Base-by-base conservation (phyloP, 768 basidiomycete genomes). In the Paxillus rubicundulus region DNA sequence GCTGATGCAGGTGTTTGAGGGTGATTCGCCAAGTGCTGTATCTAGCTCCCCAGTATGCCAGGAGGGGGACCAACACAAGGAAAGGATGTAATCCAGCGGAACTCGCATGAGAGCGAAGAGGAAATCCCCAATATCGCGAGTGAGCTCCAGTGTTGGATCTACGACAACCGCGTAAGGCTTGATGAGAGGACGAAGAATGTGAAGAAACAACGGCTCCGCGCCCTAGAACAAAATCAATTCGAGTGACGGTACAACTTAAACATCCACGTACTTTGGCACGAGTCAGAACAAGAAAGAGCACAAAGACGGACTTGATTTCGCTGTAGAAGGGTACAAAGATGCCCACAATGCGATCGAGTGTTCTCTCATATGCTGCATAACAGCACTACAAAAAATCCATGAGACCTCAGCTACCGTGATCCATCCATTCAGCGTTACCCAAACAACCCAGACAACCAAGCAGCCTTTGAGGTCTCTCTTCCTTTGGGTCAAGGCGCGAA, bases 401-500 rank as follows among this genome's bases (percentile, higher is more conserved):
- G 51, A 58, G 59, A 50, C 36, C 34, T 49, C 40, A 38, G 47
- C 39, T 52, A 33, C 24, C 34, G 45, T 34, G 47, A 54, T 30
- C 37, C 44, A 53, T 55, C 37, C 28, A 43, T 59, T 53, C 30
- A 30, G 47, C 69, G 74, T 71, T 72, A 89, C 91, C 87, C 89
- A 93, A 56, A 93, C 83, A 39, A 89, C 76, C 92, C 92, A 93
- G 13, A 92, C 81, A 34, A 88, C 82, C 44, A 93, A 72, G 64
- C 83, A 85, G 17, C 90, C 89, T 67, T 93, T 93, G 79, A 93
- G 86, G 62, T 85, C 82, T 54, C 91, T 80, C 68, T 93, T 93
- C 61, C 91, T 77, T 67, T 86, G 85, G 21, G 84, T 78, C 56
- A 85, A 65, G 10, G 88, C 87, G 33, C 86, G 80, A 17, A 78